These are phyloP conservation scores for Rubus parviflorus DNA, from an alignment of 306 rosid genomes.

Conservation along the genomic window DNA sequence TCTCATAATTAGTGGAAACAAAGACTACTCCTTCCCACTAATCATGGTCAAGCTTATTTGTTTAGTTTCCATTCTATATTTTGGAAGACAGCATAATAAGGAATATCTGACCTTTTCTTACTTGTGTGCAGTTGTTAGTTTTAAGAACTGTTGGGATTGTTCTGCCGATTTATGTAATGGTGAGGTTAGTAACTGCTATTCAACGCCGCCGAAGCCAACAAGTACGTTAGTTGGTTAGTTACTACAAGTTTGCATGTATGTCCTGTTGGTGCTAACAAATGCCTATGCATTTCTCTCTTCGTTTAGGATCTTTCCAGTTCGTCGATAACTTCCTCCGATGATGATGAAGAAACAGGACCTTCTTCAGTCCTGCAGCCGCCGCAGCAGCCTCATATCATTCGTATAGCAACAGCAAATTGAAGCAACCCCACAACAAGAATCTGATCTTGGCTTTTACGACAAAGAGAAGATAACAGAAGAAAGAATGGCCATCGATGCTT, in stretches of 20 bases:
- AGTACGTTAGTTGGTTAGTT: conserved; percentile 29
- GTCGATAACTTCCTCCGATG: conserved; percentile 41
- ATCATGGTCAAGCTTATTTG: conserved; percentile 51
- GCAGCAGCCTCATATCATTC: conserved; percentile 52
- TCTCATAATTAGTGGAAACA: conserved; percentile 43
- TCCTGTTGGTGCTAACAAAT: neutral
- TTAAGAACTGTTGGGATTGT: conserved; percentile 63
- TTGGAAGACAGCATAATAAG: neutral
- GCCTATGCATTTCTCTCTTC: neutral
- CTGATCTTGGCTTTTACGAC: conserved; percentile 6
- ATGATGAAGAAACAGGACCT: conserved; percentile 50
- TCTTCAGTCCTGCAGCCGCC: conserved; percentile 43
- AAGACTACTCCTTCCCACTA: conserved; percentile 57
- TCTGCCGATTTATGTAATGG: conserved; percentile 61
- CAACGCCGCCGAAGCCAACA: conserved; percentile 57
- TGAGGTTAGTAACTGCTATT: conserved; percentile 53
- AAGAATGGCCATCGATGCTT: conserved; percentile 14
- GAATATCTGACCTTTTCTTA: neutral
- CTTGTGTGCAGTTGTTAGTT: conserved; percentile 50
- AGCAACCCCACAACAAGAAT: conserved; percentile 11
- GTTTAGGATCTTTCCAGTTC: conserved; percentile 57
- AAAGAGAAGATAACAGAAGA: neutral
- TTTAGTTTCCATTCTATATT: neutral
- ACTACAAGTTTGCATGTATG: neutral
- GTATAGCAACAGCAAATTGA: conserved; percentile 23